Evolutionary conservation across 2,329 filamentous ascomycete species (phyloP), one percentile per base, ranked within the genome.

Genomic region (Graphium sp.): DNA sequence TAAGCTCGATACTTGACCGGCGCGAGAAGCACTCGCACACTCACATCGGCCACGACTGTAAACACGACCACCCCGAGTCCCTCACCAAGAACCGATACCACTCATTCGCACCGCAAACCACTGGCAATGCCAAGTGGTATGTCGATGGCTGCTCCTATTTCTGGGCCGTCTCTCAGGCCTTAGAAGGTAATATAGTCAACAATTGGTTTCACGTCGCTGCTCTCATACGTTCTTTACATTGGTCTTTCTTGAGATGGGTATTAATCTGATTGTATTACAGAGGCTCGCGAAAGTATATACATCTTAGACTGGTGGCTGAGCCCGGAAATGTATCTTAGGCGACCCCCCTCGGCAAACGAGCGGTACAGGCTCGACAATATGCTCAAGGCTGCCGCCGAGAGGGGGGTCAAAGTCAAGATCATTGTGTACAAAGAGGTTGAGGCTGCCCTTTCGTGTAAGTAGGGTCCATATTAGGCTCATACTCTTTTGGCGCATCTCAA

Each of bases 371-470:
- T 93, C 22, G 84, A 93, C 50, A 68, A 73, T 28, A 74, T 92
- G 73, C 66, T 93, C 26, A 66, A 78, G 41, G 74, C 74, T 31
- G 84, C 83, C 7, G 83, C 85, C 16, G 66, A 87, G 51, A 70
- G 84, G 24, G 85, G 84, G 23, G 84, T 93, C 25, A 71, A 77
- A 40, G 62, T 93, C 40, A 77, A 85, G 41, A 63, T 92, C 29
- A 84, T 93, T 30, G 81, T 93, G 8, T 93, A 93, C 56, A 93
- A 92, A 53, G 85, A 94, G 53, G 80, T 87, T 6, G 71, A 78
- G 4, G 76, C 82, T 43, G 79, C 82, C 22, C 54, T 91, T 42
- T 84, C 79, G 22, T 60, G 77, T 82, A 62, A 65, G 76, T 70
- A 41, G 29, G 48, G 15, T 51, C 49, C 42, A 48, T 13, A 14